A percentile compares a stretch with the other conserved stretches of the same genome.
These are phyloP conservation scores for Saxophila tyrrhenica DNA, from an alignment of 495 filamentous ascomycete genomes.

Conservation along the genomic window DNA sequence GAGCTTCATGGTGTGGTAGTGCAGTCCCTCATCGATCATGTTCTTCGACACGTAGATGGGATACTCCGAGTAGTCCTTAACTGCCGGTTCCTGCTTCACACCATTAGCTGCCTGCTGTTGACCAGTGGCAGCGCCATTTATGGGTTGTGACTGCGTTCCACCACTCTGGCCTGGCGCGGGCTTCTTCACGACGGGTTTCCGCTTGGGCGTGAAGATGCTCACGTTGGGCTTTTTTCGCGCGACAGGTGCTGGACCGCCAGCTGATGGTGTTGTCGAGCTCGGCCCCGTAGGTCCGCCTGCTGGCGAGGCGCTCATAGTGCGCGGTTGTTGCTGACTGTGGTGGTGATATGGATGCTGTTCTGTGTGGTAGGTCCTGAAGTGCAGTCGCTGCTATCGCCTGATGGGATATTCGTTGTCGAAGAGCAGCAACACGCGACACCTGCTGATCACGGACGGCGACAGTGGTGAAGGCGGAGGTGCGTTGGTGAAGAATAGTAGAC, in stretches of 20 bases:
- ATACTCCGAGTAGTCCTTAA: slow-evolving; percentile 45
- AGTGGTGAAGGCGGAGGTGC: too few species aligned
- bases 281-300: neutral
- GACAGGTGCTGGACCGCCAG: neutral
- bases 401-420: too few species aligned
- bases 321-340: neutral
- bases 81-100: slow-evolving; percentile 2
- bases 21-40: slow-evolving; percentile 63
- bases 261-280: slow-evolving; percentile 15
- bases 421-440: too few species aligned
- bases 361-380: too few species aligned
- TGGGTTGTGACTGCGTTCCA: slow-evolving; percentile 33
- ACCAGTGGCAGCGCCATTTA: neutral
- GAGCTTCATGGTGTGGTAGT: slow-evolving; percentile 77
- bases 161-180: slow-evolving; percentile 14
- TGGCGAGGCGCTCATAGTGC: slow-evolving; percentile 46
- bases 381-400: too few species aligned
- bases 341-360: neutral
- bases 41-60: slow-evolving; percentile 72
- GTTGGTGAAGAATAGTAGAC: too few species aligned
- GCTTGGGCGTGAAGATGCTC: slow-evolving; percentile 19
- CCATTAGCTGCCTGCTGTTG: slow-evolving; percentile 2
- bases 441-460: too few species aligned
- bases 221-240: slow-evolving; percentile 9
- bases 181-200: slow-evolving; percentile 62